Evolutionary conservation across 495 filamentous ascomycete genomes (phyloP), one percentile per base, ranked within the genome.

Genomic region (Aspergillus steynii): DNA sequence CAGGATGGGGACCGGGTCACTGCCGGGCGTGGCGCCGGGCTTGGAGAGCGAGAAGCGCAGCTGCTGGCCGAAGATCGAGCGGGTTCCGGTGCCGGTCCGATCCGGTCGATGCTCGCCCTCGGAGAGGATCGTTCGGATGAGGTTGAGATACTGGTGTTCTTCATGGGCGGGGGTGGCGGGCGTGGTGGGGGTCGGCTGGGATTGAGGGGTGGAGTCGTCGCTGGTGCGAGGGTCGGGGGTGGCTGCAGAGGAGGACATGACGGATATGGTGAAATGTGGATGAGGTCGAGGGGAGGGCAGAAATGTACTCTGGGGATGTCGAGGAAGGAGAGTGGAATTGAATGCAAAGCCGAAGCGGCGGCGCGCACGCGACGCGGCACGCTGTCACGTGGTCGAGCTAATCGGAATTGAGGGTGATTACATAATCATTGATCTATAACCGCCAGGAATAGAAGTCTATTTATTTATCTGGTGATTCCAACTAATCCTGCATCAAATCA

Each of bases 51-150:
- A 83, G 82, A 96, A 99, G 68, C 91, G 92, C 37, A 97, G 82
- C 27, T 90, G 90, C 0, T 94, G 95, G 1, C 90, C 93, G 70
- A 96, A 97, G 68, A 98, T 81, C 25, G 93, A 90, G 67, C 85
- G 82, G 20, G 95, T 99, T 46, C 95, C 95, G 6, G 95, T 99
- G 59, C 95, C 95, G 27, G 95, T 98, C 65, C 92, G 80, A 70
- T 97, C 92, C 29, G 90, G 90, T 7, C 91, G 85, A 73, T 89
- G 85, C 70, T 96, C 92, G 62, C 93, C 93, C 46, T 84, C 71
- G 27, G 82, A 72, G 27, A 96, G 82, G 68, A 96, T 94, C 61
- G 84, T 78, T 59, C 84, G 88, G 68, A 96, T 88, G 34, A 96
- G 78, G 62, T 87, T 80, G 57, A 92, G 84, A 71, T 92, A 92